Base-by-base conservation (phyloP, 441 rosid genomes). In the Adansonia grandidieri region DNA sequence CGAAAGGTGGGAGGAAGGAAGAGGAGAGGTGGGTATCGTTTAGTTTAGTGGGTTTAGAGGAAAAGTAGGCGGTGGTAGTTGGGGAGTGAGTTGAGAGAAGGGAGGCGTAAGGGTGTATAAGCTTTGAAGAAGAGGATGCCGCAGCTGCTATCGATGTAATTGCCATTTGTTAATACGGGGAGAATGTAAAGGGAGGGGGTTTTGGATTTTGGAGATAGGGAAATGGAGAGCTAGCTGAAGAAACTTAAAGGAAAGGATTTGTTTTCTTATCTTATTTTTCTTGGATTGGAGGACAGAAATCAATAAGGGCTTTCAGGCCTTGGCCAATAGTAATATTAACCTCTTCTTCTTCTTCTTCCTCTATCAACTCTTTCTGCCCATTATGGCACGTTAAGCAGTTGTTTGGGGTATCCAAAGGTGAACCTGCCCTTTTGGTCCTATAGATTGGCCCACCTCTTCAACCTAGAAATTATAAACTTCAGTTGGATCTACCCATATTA, bases 101-200 rank as follows among this genome's bases (percentile, higher is more conserved):
- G 22, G 68, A 32, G 1, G 44, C 19, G 19, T 28, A 32, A 0
- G 68, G 45, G 45, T 68, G 73, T 37, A 77, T 37, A 73, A 85
- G 84, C 66, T 80, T 87, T 0, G 86, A 70, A 70, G 68, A 32
- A 63, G 68, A 5, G 45, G 68, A 19, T 0, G 68, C 53, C 56
- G 81, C 78, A 3, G 90, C 78, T 45, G 88, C 81, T 9, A 87
- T 71, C 53, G 88, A 81, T 50, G 91, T 80, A 62, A 90, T 80
- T 24, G 93, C 91, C 93, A 88, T 28, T 15, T 1, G 1, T 9
- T 53, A 6, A 56, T 19, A 2, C 1, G 63, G 37, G 5, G 40
- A 15, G 56, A 45, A n/a, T 1, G 6, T 7, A 45, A 9, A 45
- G n/a, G 56, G 5, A 6, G 58, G 9, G 20, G 74, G 44, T 5